Conservation (phyloP, 2,329 filamentous ascomycete genomes). For the Decorospora gaudefroyi region DNA sequence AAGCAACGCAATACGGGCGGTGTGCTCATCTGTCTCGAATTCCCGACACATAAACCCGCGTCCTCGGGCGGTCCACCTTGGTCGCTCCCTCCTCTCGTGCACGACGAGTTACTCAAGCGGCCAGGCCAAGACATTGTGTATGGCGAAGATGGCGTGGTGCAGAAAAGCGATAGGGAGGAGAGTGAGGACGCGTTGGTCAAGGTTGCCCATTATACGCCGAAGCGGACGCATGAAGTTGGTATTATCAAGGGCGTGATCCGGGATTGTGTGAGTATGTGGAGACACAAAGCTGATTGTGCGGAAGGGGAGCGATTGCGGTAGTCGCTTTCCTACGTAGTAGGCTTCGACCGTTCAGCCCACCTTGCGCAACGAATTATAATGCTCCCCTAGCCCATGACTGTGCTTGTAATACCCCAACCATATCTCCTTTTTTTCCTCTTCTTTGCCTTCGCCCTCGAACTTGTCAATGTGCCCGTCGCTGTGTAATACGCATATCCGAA, state of each 20-base stretch:
- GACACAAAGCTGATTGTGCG: constrained; percentile 33
- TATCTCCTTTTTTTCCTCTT: constrained; percentile 60
- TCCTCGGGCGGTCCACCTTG: constrained; percentile 72
- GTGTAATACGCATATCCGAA: constrained; percentile 84
- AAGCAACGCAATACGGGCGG: constrained; percentile 42
- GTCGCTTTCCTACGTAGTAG: background rate
- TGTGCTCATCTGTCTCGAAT: constrained; percentile 71
- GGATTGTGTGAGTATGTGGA: constrained; percentile 58
- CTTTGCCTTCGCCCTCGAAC: constrained; percentile 61
- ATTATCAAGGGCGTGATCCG: constrained; percentile 54
- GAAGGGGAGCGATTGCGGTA: constrained; percentile 6
- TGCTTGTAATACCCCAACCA: constrained; percentile 97
- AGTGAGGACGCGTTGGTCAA: constrained; percentile 49
- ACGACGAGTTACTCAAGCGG: constrained; percentile 69
- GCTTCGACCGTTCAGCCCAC: constrained; percentile 24
- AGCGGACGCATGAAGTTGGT: constrained; percentile 58
- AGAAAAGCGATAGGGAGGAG: constrained; percentile 51
- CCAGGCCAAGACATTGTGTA: constrained; percentile 72
- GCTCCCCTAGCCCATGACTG: constrained; percentile 91
- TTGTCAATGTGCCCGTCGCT: constrained; percentile 77
- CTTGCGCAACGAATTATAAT: constrained; percentile 83
- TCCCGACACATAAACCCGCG: constrained; percentile 72
- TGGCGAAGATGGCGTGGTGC: constrained; percentile 58
- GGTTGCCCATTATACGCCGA: constrained; percentile 61
- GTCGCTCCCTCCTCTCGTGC: constrained; percentile 69